Base-by-base conservation (phyloP, 257 asterid genomes). In the Linderniella brevidens region DNA sequence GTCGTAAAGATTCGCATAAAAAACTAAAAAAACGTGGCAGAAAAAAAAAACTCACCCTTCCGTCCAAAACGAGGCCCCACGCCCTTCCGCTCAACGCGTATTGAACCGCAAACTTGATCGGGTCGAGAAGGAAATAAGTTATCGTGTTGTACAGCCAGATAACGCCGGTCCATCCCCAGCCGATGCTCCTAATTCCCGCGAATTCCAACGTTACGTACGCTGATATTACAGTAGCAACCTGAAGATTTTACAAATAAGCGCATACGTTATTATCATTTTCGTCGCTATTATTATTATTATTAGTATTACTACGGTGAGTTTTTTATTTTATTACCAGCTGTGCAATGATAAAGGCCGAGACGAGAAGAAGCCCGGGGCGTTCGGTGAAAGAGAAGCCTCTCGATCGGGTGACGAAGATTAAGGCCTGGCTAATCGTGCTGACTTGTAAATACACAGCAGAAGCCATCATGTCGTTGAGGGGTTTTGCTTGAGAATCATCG, bases 371-470 rank as follows among this genome's bases (percentile, higher is more conserved):
- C n/a, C 90, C 85, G 0, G 85, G 83, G 37, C 78, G 57, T 59
- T 71, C 80, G 5, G 62, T 52, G 61, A 68, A 77, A 10, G 82
- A 77, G 70, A 74, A 74, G 0, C 83, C 77, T 52, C 76, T 50
- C 6, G 87, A 74, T 1, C 83, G 58, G 1, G 83, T 74, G 44
- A 77, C 83, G 13, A 77, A 77, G 44, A 77, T 77, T 68, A 77
- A 56, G 20, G 87, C 88, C 46, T 78, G 80, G 61, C 80, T 70
- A 52, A 73, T 79, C 20, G 77, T 73, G 71, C 92, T 79, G 13
- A 76, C 86, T 79, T 76, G 92, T 43, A 79, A 86, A 58, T 79
- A 76, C 13, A 80, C 64, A 10, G 87, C 87, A 45, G 87, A 76
- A 13, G 86, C 53, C 35, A 79, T 45, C 45, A 57, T 64, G 13